Conservation (phyloP, 306 rosid species). For the Hylodesmum podocarpum region DNA sequence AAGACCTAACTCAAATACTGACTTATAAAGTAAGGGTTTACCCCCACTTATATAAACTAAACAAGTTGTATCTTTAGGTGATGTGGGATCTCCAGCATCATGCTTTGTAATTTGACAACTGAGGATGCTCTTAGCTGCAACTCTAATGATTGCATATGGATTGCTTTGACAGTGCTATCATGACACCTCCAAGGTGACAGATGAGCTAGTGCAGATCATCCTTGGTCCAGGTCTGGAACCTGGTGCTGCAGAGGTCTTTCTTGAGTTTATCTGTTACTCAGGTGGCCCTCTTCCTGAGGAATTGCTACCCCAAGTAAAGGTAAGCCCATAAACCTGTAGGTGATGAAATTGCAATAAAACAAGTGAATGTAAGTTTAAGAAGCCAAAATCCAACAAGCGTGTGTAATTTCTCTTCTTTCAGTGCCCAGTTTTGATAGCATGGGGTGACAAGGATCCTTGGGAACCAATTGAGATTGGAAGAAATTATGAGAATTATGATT, state of each 20-base stretch:
- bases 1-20: no score
- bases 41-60: no score
- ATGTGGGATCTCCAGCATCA: no score
- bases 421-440: slow-evolving; percentile 90
- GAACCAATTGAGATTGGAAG: slow-evolving; percentile 89
- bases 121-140: neutral
- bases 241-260: slow-evolving; percentile 90
- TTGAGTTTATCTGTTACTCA: slow-evolving; percentile 93
- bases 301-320: slow-evolving; percentile 82
- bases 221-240: slow-evolving; percentile 93
- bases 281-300: slow-evolving; percentile 98
- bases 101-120: slow-evolving; percentile 17
- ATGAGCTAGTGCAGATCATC: slow-evolving; percentile 77
- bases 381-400: slow-evolving; percentile 24
- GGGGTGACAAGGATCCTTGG: slow-evolving; percentile 99
- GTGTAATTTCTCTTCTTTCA: slow-evolving; percentile 30
- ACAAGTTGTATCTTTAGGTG: no score
- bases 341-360: neutral
- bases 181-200: slow-evolving; percentile 84
- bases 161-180: slow-evolving; percentile 78
- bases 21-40: no score
- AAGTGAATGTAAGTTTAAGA: slow-evolving; percentile 11
- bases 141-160: slow-evolving; percentile 18
- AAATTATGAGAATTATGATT: slow-evolving; percentile 55
- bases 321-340: slow-evolving; percentile 18